A percentile compares a stretch with the other conserved stretches of the same genome.
Evolutionary conservation across 2,329 filamentous ascomycete genomes (phyloP).

Genomic region (Xylariaceae sp.): DNA sequence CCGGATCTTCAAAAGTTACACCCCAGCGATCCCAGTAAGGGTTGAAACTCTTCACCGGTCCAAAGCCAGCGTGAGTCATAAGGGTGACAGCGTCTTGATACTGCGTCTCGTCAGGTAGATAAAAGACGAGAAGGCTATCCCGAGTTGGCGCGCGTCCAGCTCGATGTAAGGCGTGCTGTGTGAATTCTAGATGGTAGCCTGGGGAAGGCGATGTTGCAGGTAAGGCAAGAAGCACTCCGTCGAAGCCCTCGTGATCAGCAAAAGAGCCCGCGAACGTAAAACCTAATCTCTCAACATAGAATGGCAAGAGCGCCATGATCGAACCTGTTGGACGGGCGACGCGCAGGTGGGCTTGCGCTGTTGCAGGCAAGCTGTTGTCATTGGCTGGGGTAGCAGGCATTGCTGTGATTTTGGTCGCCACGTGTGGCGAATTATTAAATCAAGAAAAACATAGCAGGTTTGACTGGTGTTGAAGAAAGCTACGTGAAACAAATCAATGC

Average conservation of each 20-base stretch:
- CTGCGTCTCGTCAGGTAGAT: conserved; percentile 8
- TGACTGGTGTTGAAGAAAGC: too few species aligned
- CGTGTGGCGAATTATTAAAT: too few species aligned
- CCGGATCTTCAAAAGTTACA: conserved; percentile 15
- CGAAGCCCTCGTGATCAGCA: conserved; percentile 12
- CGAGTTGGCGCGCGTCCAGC: conserved; percentile 16
- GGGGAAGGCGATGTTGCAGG: conserved; percentile 1
- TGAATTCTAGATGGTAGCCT: conserved; percentile 17
- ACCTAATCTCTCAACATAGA: conserved; percentile 15
- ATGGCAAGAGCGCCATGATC: conserved; percentile 12
- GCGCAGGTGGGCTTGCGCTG: conserved; percentile 12
- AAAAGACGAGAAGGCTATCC: conserved; percentile 16
- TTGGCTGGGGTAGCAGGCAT: too few species aligned
- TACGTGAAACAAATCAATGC: too few species aligned
- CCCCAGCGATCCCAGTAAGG: conserved; percentile 17
- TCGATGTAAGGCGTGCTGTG: conserved; percentile 8
- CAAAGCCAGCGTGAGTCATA: conserved; percentile 13
- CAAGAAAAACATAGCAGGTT: too few species aligned
- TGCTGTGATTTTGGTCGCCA: too few species aligned
- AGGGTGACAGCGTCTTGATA: conserved; percentile 10
- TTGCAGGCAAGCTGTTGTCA: too few species aligned
- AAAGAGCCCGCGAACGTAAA: conserved; percentile 10
- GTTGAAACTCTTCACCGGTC: conserved; percentile 14
- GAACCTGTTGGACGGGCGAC: conserved; percentile 16
- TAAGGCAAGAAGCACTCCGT: conserved; percentile 10